Evolutionary conservation across 2,329 filamentous ascomycete species (phyloP), one percentile per base, ranked within the genome.

Genomic region (Trichoderma atroviride): DNA sequence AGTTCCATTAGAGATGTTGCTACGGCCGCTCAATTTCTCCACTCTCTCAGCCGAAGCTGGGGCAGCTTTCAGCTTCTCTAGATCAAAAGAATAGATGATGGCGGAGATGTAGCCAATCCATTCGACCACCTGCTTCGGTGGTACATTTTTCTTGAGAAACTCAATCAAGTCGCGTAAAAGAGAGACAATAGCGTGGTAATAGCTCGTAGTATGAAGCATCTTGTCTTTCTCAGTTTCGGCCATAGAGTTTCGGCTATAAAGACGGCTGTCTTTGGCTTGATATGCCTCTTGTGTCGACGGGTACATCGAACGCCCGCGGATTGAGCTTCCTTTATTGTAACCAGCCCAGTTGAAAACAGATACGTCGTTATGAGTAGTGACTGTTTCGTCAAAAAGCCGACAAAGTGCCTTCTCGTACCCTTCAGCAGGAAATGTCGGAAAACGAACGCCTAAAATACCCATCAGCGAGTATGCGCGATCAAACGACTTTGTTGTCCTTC

Each of bases 291-390:
- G 67, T 1, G 70, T 70, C 19, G 61, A 37, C 7, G 70, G 70
- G 52, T 71, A 71, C 67, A 71, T 59, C 0, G 70, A 71, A 31
- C 70, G 70, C 4, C 70, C 70, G 19, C 70, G 70, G 6, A 69
- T 65, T 14, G 60, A 56, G 33, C 67, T 70, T 24, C 67, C 70
- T 57, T 66, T 70, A 11, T 61, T 37, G 2, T 66, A 31, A 6
- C 70, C 70, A 1, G 37, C 61, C 70, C 70, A 71, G 24, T 71
- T 71, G 11, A 71, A 71, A 3, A 71, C 57, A 0, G 69, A 70
- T 2, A 70, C 69, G 22, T 70, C 69, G 19, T 70, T 70, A 3
- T 62, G 69, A 9, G 22, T 57, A 40, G 64, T 69, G 4, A 70
- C 29, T 29, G 62, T 63, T 56, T 71, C 67, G 29, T 71, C 70